Evolutionary conservation across 225 moss, liverwort and hornwort species (phyloP).

Genomic region (Ulota crispa): DNA sequence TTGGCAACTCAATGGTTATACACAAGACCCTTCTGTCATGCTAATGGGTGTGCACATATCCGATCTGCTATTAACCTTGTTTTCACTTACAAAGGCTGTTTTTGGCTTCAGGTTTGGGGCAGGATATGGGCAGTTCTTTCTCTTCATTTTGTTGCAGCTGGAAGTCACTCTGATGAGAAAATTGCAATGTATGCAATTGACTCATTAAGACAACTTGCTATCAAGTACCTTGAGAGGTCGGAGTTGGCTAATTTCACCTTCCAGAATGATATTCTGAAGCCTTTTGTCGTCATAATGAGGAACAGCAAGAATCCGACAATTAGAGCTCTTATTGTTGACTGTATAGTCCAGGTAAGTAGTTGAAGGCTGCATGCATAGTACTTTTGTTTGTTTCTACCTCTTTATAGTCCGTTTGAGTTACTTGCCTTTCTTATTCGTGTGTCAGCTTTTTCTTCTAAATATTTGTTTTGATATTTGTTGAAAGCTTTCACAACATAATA

Average conservation of each 20-base stretch:
- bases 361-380: not conserved
- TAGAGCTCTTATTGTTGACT: conserved; percentile 95
- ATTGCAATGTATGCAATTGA: conserved; percentile 99
- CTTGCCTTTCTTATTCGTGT: not conserved
- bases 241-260: conserved; percentile 98
- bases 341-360: conserved; percentile 87
- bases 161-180: conserved; percentile 94
- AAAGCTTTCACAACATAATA: not conserved
- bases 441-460: not conserved
- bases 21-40: not conserved
- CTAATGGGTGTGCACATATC: not conserved
- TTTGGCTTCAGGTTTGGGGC: conserved; percentile 82
- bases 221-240: conserved; percentile 96
- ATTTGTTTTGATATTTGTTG: not conserved
- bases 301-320: conserved; percentile 83
- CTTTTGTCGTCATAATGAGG: conserved; percentile 95
- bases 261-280: conserved; percentile 98
- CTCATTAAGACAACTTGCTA: conserved; percentile 89
- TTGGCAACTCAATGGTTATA: not conserved
- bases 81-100: conserved; percentile 10
- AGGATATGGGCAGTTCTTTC: conserved; percentile 98
- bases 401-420: not conserved
- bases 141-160: conserved; percentile 94
- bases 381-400: not conserved
- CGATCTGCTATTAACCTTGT: not conserved